phyloP scores from a whole-genome alignment of 495 filamentous ascomycete species.

The Penicillium flavigenum region DNA sequence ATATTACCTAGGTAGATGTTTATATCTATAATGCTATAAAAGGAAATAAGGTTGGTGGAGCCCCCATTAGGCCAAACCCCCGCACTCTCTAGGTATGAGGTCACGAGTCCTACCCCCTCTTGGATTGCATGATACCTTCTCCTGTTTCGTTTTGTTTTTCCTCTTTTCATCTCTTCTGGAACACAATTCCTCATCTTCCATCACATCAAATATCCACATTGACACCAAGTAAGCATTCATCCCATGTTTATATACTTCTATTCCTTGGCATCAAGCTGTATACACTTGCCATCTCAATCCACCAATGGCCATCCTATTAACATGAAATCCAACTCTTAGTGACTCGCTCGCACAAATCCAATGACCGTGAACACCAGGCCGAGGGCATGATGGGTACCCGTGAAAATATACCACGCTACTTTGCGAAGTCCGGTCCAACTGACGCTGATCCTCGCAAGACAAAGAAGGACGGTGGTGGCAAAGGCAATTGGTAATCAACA shows the following conservation, averaged over 20 bases:
- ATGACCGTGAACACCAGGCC: conserved; percentile 80
- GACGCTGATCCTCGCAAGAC: conserved; percentile 86
- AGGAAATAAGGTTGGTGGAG: conserved; percentile 25
- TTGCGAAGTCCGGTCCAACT: conserved; percentile 80
- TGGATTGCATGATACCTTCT: neutral
- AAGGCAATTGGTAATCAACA: conserved; percentile 80
- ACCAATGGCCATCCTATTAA: neutral
- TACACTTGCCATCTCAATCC: neutral
- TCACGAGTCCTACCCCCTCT: conserved; percentile 21
- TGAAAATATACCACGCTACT: conserved; percentile 83
- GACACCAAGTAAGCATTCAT: neutral
- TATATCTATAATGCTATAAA: neutral
- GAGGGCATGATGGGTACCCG: conserved; percentile 61
- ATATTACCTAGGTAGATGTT: neutral
- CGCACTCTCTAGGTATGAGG: conserved; percentile 22
- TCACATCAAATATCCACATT: neutral
- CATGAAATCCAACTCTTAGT: conserved; percentile 46
- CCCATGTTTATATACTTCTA: neutral
- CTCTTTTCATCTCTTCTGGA: neutral
- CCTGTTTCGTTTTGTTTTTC: neutral
- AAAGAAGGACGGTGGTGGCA: conserved; percentile 94
- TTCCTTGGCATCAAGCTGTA: conserved; percentile 1
- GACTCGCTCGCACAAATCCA: conserved; percentile 93
- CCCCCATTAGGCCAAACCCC: conserved; percentile 22
- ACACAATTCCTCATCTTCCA: neutral